phyloP scores from a whole-genome alignment of 2,329 filamentous ascomycete genomes.

The Colletotrichum neosansevieriae region DNA sequence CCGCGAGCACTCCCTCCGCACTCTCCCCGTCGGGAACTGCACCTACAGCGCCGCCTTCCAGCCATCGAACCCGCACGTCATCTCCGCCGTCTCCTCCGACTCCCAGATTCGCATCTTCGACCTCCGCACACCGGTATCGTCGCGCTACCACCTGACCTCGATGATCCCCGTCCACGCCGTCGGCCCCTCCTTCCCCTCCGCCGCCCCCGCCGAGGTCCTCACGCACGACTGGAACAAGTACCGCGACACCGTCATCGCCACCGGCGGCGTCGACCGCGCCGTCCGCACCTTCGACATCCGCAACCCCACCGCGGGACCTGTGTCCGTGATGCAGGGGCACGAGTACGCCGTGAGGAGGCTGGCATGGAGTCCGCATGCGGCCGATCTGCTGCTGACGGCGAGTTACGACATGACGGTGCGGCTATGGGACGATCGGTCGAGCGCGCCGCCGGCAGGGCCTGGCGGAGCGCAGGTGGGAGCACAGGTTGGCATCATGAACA shows the following conservation, averaged over 20 bases:
- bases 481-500: slow-evolving; percentile 88
- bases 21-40: slow-evolving; percentile 91
- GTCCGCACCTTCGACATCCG: slow-evolving; percentile 94
- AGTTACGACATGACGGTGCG: slow-evolving; percentile 99
- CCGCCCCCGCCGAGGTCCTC: slow-evolving; percentile 79
- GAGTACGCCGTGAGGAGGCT: slow-evolving; percentile 90
- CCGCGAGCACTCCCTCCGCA: slow-evolving; percentile 79
- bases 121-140: slow-evolving; percentile 85
- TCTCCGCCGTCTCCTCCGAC: slow-evolving; percentile 91
- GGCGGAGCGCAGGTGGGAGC: slow-evolving; percentile 65
- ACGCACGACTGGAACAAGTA: slow-evolving; percentile 99
- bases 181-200: slow-evolving; percentile 58
- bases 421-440: slow-evolving; percentile 84
- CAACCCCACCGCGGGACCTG: slow-evolving; percentile 77
- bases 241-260: slow-evolving; percentile 83
- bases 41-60: slow-evolving; percentile 95
- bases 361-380: slow-evolving; percentile 94
- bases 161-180: slow-evolving; percentile 86
- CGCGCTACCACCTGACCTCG: slow-evolving; percentile 87
- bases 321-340: slow-evolving; percentile 83
- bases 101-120: slow-evolving; percentile 92
- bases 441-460: slow-evolving; percentile 52
- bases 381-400: slow-evolving; percentile 86
- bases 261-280: slow-evolving; percentile 87
- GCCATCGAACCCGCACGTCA: slow-evolving; percentile 85